A percentile compares a stretch with the other conserved stretches of the same genome.
Conservation (phyloP, 495 filamentous ascomycete genomes). For the Podospora pseudocomata region DNA sequence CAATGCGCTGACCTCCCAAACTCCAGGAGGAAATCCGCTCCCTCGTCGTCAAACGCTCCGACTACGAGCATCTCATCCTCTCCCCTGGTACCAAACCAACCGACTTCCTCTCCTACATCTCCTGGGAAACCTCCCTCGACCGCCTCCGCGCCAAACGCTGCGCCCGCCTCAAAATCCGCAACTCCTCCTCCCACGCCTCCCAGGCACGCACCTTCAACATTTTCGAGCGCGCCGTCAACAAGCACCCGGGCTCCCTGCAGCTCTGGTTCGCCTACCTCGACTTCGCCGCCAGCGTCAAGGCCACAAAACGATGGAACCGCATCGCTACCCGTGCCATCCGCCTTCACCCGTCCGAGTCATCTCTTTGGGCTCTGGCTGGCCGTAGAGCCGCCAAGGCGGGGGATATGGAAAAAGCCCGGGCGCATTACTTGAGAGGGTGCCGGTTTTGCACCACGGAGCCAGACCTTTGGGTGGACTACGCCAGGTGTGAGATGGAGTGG, state of each 20-base stretch:
- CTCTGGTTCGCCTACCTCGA: conserved; percentile 94
- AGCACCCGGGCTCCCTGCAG: conserved; percentile 74
- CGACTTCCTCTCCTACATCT: conserved; percentile 81
- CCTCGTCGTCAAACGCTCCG: conserved; percentile 83
- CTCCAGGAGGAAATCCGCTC: conserved; percentile 76
- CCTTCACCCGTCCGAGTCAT: conserved; percentile 77
- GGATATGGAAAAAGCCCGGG: conserved; percentile 78
- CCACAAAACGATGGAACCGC: conserved; percentile 72
- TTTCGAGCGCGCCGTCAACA: conserved; percentile 79
- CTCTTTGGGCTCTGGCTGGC: conserved; percentile 86
- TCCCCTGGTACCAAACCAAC: conserved; percentile 67
- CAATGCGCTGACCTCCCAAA: neutral
- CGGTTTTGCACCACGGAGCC: conserved; percentile 75
- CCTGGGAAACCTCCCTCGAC: conserved; percentile 91
- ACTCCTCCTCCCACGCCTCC: conserved; percentile 55
- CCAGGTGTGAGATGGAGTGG: conserved; percentile 88
- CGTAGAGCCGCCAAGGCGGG: conserved; percentile 68
- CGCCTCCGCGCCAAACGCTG: conserved; percentile 74
- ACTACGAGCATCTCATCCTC: conserved; percentile 88
- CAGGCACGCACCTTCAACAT: conserved; percentile 83
- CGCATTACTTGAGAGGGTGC: conserved; percentile 81
- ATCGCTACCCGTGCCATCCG: conserved; percentile 74
- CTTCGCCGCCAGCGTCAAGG: conserved; percentile 70
- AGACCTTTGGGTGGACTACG: conserved; percentile 82
- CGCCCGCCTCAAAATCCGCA: conserved; percentile 71